Percentiles rank a stretch among this genome's conserved stretches.
Evolutionary conservation across 2,329 filamentous ascomycete species (phyloP).

Genomic region (Talaromyces sp.): DNA sequence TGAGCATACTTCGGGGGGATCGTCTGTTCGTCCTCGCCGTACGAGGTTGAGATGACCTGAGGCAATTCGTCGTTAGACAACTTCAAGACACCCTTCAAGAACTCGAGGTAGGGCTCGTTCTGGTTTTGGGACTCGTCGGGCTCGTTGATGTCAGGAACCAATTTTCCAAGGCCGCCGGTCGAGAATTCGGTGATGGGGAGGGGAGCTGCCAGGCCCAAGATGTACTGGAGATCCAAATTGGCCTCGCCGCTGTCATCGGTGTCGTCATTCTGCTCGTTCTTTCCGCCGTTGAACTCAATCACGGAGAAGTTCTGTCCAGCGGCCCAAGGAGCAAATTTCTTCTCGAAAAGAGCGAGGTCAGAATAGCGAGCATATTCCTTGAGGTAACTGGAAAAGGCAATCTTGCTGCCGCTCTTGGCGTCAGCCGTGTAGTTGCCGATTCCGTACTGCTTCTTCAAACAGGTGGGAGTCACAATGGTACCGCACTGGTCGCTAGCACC

Average conservation of each 20-base stretch:
- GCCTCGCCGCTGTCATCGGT: conserved; percentile 49
- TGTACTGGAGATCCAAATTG: conserved; percentile 61
- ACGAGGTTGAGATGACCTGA: conserved; percentile 62
- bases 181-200: conserved; percentile 56
- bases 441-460: conserved; percentile 48
- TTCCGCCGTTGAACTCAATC: conserved; percentile 53
- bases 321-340: conserved; percentile 54
- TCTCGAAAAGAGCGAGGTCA: conserved; percentile 43
- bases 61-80: conserved; percentile 55
- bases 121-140: conserved; percentile 34
- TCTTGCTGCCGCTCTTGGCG: conserved; percentile 30
- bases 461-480: conserved; percentile 40
- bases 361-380: conserved; percentile 48
- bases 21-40: conserved; percentile 61
- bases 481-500: background rate
- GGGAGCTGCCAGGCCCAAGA: conserved; percentile 51
- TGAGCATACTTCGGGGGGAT: conserved; percentile 44
- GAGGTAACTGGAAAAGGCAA: conserved; percentile 48
- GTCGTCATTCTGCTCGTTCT: conserved; percentile 43
- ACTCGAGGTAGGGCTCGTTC: conserved; percentile 64
- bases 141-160: conserved; percentile 46
- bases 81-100: conserved; percentile 56
- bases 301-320: conserved; percentile 53
- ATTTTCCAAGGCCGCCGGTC: conserved; percentile 53
- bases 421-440: conserved; percentile 37